Evolutionary conservation across 768 basidiomycete species (phyloP), one percentile per base, ranked within the genome.

Genomic region (Termitomyces sp.): DNA sequence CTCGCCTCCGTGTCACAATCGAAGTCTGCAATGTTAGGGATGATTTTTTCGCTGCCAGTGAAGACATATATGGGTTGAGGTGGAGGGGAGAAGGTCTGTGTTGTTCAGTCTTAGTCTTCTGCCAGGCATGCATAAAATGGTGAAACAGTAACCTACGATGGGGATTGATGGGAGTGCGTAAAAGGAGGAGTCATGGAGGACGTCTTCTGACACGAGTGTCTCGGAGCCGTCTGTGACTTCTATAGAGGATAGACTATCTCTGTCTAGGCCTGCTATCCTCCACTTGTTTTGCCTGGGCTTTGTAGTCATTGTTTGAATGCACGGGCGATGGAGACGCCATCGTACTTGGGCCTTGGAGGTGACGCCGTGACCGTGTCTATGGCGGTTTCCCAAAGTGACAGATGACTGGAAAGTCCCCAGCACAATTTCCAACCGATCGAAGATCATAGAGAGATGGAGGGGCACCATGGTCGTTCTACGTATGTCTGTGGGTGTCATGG

Each of bases 1-100:
- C 30, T 44, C 27, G 39, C 57, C 12, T 40, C 52, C 3, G 35
- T 19, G 23, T 55, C 54, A 34, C 25, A 52, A 34, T 62, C 49
- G 32, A 58, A 60, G 28, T 58, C 40, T 5, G 61, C 57, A 19
- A 64, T 60, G 40, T 64, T 53, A 12, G 54, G 52, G 6, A 64
- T 35, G 44, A 64, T 64, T 47, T 60, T 64, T 14, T 19, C 50
- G 43, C 41, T 28, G 8, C 40, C 40, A 43, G 42, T 53, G 42
- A 57, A 48, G 42, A 52, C 41, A n/a, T 39, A 27, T 47, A n/a
- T 35, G 8, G 54, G 27, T 46, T 57, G 35, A 30, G 53, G 23
- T 45, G 16, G 34, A 37, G 23, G 44, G 9, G 28, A 32, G 17
- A 52, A 42, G 56, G 39, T 52, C 44, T 35, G 41, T 32, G 27